phyloP scores from a whole-genome alignment of 257 asterid genomes.

The Craterostigma plantagineum region DNA sequence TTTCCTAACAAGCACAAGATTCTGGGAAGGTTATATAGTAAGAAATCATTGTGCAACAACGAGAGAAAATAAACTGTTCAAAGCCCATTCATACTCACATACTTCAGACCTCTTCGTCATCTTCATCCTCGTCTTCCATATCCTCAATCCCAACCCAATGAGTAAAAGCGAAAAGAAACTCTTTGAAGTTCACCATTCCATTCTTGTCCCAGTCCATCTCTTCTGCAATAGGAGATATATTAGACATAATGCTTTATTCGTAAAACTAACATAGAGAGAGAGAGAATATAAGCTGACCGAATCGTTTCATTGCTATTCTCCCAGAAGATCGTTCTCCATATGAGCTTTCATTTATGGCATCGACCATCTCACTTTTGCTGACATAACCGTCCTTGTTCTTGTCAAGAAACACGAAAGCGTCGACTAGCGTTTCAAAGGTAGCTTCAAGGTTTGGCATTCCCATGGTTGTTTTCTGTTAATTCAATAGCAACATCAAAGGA shows the following conservation, averaged over 20 bases:
- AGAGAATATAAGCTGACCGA: conserved; percentile 25
- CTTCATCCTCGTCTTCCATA: conserved; percentile 23
- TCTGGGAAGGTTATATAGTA: too few species aligned
- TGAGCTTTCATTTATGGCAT: conserved; percentile 55
- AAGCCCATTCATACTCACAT: too few species aligned
- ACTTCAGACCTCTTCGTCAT: conserved; percentile 14
- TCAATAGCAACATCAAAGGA: neutral
- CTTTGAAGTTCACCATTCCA: conserved; percentile 82
- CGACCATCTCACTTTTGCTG: conserved; percentile 68
- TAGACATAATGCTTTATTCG: neutral
- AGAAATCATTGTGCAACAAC: too few species aligned
- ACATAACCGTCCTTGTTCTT: conserved; percentile 80
- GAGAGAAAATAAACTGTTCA: too few species aligned
- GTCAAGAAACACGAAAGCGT: conserved; percentile 74
- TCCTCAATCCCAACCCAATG: conserved; percentile 84
- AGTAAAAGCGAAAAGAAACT: conserved; percentile 80
- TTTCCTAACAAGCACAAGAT: too few species aligned
- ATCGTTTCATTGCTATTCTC: conserved; percentile 79
- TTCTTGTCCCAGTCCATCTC: conserved; percentile 98
- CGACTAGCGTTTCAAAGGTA: conserved; percentile 69
- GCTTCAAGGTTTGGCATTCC: conserved; percentile 59
- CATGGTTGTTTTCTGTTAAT: conserved; percentile 32
- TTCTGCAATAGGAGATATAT: conserved; percentile 27
- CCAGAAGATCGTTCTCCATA: conserved; percentile 78
- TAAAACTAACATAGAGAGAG: too few species aligned